These are phyloP conservation scores for Inga laurina DNA, from an alignment of 306 rosid species.

Conservation along the genomic window DNA sequence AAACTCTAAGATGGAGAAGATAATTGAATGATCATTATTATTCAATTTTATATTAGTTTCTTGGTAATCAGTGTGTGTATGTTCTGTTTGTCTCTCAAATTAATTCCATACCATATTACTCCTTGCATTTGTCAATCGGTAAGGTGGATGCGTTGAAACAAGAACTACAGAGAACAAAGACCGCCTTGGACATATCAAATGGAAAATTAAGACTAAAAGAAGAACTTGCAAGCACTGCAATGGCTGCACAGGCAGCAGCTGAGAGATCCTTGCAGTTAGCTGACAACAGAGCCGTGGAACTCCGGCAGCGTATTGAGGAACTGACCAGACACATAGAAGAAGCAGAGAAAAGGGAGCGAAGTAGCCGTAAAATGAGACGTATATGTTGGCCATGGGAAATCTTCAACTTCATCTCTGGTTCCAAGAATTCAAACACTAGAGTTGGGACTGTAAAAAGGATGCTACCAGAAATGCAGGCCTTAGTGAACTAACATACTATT, in stretches of 20 bases:
- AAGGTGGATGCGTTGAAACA: conserved; percentile 74
- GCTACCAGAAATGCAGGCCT: conserved; percentile 87
- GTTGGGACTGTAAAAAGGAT: conserved; percentile 43
- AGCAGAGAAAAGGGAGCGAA: conserved; percentile 62
- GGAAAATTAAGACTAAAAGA: conserved; percentile 73
- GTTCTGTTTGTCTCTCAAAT: conserved; percentile 7
- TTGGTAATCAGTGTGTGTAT: neutral
- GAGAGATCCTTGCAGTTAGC: conserved; percentile 75
- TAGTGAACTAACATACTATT: conserved; percentile 40
- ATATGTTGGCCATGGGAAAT: conserved; percentile 90
- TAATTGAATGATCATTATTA: neutral
- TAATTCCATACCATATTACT: conserved; percentile 7
- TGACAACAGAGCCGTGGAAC: conserved; percentile 65
- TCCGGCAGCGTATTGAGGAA: conserved; percentile 56
- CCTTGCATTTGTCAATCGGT: neutral
- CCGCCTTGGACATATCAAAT: conserved; percentile 59
- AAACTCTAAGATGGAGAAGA: neutral
- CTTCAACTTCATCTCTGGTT: conserved; percentile 39
- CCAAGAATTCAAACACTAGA: conserved; percentile 34
- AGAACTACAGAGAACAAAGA: conserved; percentile 78
- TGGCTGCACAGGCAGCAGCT: conserved; percentile 86
- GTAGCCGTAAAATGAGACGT: conserved; percentile 46
- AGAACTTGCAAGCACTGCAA: conserved; percentile 72
- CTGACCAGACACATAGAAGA: conserved; percentile 65
- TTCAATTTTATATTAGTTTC: neutral